Evolutionary conservation across 2,329 filamentous ascomycete species (phyloP).

Genomic region (Ceratocystis papillata): DNA sequence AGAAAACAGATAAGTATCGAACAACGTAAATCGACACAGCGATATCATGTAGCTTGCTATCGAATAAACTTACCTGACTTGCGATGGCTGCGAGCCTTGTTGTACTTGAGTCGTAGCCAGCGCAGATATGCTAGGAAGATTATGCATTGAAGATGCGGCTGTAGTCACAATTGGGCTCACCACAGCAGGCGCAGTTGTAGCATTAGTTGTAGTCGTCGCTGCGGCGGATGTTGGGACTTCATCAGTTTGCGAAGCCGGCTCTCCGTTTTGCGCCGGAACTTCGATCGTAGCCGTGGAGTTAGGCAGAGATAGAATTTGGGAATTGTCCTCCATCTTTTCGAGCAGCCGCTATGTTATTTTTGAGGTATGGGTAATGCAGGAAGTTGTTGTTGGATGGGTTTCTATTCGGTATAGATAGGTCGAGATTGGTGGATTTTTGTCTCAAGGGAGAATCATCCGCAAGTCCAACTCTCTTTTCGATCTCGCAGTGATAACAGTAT

Average conservation of each 20-base stretch:
- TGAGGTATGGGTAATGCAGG: neutral
- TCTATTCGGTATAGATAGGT: neutral
- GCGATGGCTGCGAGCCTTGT: conserved; percentile 32
- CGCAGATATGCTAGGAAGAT: conserved; percentile 39
- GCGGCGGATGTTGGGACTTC: conserved; percentile 37
- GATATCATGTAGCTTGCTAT: neutral
- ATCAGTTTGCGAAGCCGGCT: conserved; percentile 41
- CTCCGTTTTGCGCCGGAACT: conserved; percentile 28
- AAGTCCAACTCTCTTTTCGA: neutral
- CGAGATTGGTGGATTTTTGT: neutral
- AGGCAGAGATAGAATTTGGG: conserved; percentile 34
- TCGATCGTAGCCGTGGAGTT: conserved; percentile 29
- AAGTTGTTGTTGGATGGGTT: neutral
- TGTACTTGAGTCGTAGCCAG: conserved; percentile 36
- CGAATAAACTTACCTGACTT: conserved; percentile 37
- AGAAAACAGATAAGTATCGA: neutral
- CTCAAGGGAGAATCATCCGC: neutral
- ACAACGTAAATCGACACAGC: neutral
- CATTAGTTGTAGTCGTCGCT: conserved; percentile 30
- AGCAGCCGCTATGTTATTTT: neutral
- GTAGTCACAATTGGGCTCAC: neutral
- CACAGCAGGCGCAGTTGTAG: conserved; percentile 26
- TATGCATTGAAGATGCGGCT: conserved; percentile 30
- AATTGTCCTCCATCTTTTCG: conserved; percentile 40
- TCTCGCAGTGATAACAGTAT: neutral